Base-by-base conservation (phyloP, 1,284 basidiomycete species). In the Leccinum fallax region DNA sequence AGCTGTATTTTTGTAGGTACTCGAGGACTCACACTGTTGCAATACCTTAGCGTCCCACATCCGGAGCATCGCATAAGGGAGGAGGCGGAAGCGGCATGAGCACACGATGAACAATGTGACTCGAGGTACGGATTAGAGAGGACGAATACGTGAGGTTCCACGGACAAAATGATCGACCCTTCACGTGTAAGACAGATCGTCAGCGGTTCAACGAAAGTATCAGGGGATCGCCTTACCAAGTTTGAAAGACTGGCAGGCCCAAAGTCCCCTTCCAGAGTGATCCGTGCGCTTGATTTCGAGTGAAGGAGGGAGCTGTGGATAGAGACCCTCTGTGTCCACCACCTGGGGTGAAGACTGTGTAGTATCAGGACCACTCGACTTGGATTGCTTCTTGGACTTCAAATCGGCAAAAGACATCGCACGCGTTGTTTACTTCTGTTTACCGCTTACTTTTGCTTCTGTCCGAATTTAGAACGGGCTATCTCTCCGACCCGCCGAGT, bases 31-130 rank as follows among this genome's bases (percentile, higher is more conserved):
- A 94, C 93, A 9, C 79, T 67, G 55, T 86, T 82, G 72, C 94
- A 96, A 71, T 97, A 96, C 69, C 83, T 21, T 21, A 92, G 70
- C 0, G 78, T 76, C 54, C 83, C 84, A 71, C 94, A 97, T 19
- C 79, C 79, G 0, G 88, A 85, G 74, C 94, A 96, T 55, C 90
- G 80, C 69, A 84, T 87, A 62, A 90, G 69, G 1, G 77, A 76
- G 9, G 73, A 58, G 1, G 67, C 49, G 1, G 73, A 66, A 15
- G 79, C 67, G 2, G 77, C 70, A 1, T 75, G 77, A 52, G 83
- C 83, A 68, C 94, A 96, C 10, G 77, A 78, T 0, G 91, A 90
- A 68, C 94, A 96, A 70, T 87, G 81, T 0, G 76, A 75, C 6
- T 80, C 74, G 10, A 96, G 78, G 66, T 85, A 81, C 15, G 76